A percentile compares a stretch with the other conserved stretches of the same genome.
phyloP scores from a whole-genome alignment of 2,329 filamentous ascomycete genomes.

The Penicillium italicum region DNA sequence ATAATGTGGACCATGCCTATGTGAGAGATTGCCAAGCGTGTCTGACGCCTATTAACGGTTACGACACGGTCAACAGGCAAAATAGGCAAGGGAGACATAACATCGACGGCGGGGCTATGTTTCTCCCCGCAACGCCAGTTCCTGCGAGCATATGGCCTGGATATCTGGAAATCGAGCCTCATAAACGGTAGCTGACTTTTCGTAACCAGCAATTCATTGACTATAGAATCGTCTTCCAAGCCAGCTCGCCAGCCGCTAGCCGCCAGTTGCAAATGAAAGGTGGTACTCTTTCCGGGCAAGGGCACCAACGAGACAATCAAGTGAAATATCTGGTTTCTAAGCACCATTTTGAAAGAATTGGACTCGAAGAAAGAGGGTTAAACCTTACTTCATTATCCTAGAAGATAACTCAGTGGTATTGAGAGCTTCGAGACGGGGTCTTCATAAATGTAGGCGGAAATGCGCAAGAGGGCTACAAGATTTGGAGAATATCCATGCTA shows the following conservation, averaged over 20 bases:
- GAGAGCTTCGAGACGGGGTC: not conserved
- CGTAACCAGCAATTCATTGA: not conserved
- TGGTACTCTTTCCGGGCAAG: not conserved
- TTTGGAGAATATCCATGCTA: not conserved
- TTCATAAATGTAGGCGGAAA: not conserved
- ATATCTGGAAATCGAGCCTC: conserved; percentile 5
- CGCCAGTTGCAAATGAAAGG: not conserved
- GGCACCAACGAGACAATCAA: not conserved
- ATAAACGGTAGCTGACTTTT: not conserved
- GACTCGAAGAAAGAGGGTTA: not conserved
- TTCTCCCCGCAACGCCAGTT: conserved; percentile 12
- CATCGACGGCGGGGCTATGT: conserved; percentile 13
- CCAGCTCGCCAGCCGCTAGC: not conserved
- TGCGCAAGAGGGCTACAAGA: not conserved
- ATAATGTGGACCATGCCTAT: too few relatives aligned
- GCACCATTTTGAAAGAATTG: not conserved
- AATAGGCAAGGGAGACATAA: not conserved
- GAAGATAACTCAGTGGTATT: not conserved
- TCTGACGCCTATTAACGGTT: not conserved
- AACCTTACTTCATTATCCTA: not conserved
- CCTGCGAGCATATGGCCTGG: conserved; percentile 20
- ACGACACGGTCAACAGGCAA: not conserved
- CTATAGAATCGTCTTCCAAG: not conserved
- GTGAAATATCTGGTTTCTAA: not conserved
- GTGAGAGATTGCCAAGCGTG: too few relatives aligned